Base-by-base conservation (phyloP, 1,284 basidiomycete species). In the Porodaedalea pini region DNA sequence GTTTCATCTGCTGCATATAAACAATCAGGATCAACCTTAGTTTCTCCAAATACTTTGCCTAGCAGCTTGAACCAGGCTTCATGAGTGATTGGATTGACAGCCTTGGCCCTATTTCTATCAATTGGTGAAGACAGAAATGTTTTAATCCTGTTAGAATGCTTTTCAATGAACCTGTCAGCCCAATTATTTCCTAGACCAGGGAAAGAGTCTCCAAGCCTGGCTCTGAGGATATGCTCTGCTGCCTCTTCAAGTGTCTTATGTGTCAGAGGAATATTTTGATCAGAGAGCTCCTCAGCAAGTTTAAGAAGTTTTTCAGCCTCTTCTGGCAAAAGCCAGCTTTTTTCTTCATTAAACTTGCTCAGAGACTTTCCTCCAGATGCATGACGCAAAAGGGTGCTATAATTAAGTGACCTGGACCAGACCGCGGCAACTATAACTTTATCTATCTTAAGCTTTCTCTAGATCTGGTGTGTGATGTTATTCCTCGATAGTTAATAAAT, bases 171-270 rank as follows among this genome's bases (percentile, higher is more conserved):
- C 5, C 67, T 64, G 11, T 64, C 45, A 3, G 69, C 69, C 74
- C 74, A 78, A 31, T 72, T 63, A 45, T 67, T 62, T 1, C 75
- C 74, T 15, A 78, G 68, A 32, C 71, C 69, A 4, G 69, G 69
- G 60, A 75, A 77, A 3, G 6, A 6, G 13, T 51, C 32, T 4
- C 69, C 71, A 25, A 67, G 61, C 4, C 65, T 55, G 6, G 64
- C 69, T 6, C 54, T 41, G 5, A 64, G 57, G 23, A 75, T 69
- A 2, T 62, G 54, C 56, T 75, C 67, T n/a, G 69, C 71, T 59
- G 62, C 56, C 44, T 73, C 68, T 57, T 68, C 68, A 0, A 76
- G 61, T 3, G 64, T 51, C 10, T 51, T 43, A 34, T 71, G 69
- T 52, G 37, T 72, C 17, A 74, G 63, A 0, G 72, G 72, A 53